Evolutionary conservation across 805 yeast genomes (phyloP).

Genomic region (Yamadazyma phyllophila): DNA sequence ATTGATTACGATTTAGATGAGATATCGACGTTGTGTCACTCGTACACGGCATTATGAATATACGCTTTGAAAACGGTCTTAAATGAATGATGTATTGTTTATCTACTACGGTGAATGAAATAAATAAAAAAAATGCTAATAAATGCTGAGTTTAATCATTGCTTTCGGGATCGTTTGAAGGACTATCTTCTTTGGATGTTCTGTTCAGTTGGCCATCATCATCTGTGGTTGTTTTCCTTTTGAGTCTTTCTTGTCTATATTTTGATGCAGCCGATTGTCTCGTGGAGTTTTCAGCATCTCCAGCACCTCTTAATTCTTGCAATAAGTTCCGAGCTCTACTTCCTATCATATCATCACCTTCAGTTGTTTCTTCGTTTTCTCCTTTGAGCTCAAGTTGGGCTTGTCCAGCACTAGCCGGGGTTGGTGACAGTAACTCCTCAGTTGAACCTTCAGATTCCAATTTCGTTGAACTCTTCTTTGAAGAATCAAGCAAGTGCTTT

Average conservation of each 20-base stretch:
- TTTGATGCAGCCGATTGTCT: constrained; percentile 40
- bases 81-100: not conserved
- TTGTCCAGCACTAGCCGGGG: constrained; percentile 4
- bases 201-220: constrained; percentile 2
- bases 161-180: not conserved
- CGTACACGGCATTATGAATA: constrained; percentile 7
- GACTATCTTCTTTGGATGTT: constrained; percentile 1
- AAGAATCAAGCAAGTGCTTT: constrained; percentile 49
- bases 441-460: constrained; percentile 4
- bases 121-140: constrained; percentile 1
- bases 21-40: constrained; percentile 8
- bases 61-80: not conserved
- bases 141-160: constrained; percentile 1
- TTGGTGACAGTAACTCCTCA: constrained; percentile 7
- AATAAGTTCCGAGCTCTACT: constrained; percentile 62
- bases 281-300: constrained; percentile 17
- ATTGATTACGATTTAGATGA: constrained; percentile 33
- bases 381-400: constrained; percentile 15
- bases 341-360: constrained; percentile 38
- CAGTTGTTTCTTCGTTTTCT: constrained; percentile 2
- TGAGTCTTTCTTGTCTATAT: constrained; percentile 32
- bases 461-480: constrained; percentile 5
- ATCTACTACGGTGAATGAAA: not conserved
- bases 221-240: constrained; percentile 5
- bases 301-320: constrained; percentile 52